A percentile compares a stretch with the other conserved stretches of the same genome.
phyloP scores from a whole-genome alignment of 1,139 yeast genomes.

The Yueomyces sp. region DNA sequence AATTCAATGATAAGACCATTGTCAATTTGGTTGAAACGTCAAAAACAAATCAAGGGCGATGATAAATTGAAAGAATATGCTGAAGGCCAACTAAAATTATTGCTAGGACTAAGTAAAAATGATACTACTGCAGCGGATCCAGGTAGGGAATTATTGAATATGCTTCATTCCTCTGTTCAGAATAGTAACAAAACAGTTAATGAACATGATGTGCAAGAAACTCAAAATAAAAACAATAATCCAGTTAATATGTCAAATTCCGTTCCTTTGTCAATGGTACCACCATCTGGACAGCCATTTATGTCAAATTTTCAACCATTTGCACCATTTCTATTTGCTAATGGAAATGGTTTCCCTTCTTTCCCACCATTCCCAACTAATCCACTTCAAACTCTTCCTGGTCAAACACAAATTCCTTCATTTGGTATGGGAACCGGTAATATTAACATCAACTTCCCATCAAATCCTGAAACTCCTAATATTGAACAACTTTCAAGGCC shows the following conservation, averaged over 20 bases:
- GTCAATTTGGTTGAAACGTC: slow-evolving; percentile 39
- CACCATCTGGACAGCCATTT: slow-evolving; percentile 6
- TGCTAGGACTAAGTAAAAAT: slow-evolving; percentile 42
- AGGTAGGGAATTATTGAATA: slow-evolving; percentile 61
- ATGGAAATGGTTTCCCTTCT: slow-evolving; percentile 9
- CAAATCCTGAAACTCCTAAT: slow-evolving; percentile 26
- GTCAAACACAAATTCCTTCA: slow-evolving; percentile 14
- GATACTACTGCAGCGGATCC: slow-evolving; percentile 35
- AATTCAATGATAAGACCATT: slow-evolving; percentile 52
- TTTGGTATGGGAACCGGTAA: slow-evolving; percentile 24
- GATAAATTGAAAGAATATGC: slow-evolving; percentile 37
- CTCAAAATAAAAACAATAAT: slow-evolving; percentile 16
- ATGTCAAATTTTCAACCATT: slow-evolving; percentile 16
- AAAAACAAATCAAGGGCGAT: slow-evolving; percentile 41
- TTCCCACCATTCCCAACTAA: not conserved
- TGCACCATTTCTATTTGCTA: slow-evolving; percentile 25
- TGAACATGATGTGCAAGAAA: slow-evolving; percentile 4
- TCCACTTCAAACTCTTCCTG: slow-evolving; percentile 1
- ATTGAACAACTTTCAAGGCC: slow-evolving; percentile 34
- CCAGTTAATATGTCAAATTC: slow-evolving; percentile 2
- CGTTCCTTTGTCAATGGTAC: slow-evolving; percentile 4
- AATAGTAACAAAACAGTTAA: slow-evolving; percentile 2
- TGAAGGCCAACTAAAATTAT: slow-evolving; percentile 48
- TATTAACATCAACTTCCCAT: not conserved
- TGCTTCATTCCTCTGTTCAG: slow-evolving; percentile 35